Conservation (phyloP, 805 yeast genomes). For the Komagataella phaffii region DNA sequence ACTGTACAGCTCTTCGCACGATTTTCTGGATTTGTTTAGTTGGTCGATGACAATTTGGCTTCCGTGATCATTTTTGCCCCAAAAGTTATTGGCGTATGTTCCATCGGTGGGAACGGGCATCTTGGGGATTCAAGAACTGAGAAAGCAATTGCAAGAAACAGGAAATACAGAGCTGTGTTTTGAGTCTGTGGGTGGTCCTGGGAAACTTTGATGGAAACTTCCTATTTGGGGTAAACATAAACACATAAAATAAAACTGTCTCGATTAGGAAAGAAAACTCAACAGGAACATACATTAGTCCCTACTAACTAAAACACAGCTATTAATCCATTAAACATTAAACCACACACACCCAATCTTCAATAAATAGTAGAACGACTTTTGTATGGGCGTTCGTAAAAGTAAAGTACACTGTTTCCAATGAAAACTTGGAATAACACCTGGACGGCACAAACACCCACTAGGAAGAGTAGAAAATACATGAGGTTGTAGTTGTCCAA, state of each 20-base stretch:
- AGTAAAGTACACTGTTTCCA: not conserved
- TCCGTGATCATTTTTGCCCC: constrained; percentile 54
- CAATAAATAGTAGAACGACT: not conserved
- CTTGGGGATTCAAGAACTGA: not conserved
- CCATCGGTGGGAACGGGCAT: not conserved
- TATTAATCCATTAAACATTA: too few species aligned
- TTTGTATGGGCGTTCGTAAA: not conserved
- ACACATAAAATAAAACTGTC: not conserved
- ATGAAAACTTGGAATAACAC: not conserved
- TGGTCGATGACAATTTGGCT: constrained; percentile 38
- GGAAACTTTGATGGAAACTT: not conserved
- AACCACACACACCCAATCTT: not conserved
- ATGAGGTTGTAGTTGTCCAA: not conserved
- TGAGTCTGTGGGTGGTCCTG: not conserved
- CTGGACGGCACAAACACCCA: not conserved
- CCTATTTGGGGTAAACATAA: not conserved
- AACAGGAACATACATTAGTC: too few species aligned
- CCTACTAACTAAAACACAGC: not conserved
- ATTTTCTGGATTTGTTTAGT: constrained; percentile 44
- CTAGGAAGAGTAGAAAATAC: not conserved
- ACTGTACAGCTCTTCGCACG: constrained; percentile 34
- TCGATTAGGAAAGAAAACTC: not conserved
- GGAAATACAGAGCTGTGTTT: not conserved
- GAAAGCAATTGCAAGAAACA: not conserved
- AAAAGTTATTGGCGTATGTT: constrained; percentile 11